phyloP scores from a whole-genome alignment of 495 filamentous ascomycete genomes.

The Xylaria nigripes region DNA sequence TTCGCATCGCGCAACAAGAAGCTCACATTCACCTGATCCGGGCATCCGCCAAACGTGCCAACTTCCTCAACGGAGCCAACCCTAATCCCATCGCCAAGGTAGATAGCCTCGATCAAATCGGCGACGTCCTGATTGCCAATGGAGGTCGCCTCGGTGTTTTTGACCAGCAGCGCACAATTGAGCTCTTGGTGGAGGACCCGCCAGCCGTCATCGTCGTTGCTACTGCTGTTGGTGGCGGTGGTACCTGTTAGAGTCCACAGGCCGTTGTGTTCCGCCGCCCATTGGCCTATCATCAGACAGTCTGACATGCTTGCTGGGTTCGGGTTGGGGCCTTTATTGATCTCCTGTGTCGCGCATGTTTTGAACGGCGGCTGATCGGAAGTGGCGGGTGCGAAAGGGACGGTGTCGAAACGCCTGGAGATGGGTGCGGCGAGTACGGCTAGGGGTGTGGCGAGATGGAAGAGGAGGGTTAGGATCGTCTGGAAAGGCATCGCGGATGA shows the following conservation, averaged over 20 bases:
- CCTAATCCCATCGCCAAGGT: not conserved
- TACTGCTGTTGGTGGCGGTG: too few species aligned
- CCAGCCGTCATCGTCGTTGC: slow-evolving; percentile 8
- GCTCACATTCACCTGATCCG: not conserved
- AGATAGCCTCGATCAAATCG: slow-evolving; percentile 5
- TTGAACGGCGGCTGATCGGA: not conserved
- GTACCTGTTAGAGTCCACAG: slow-evolving; percentile 5
- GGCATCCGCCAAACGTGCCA: not conserved
- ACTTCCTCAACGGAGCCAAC: not conserved
- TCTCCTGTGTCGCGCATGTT: not conserved
- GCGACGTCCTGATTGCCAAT: slow-evolving; percentile 12
- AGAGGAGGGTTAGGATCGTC: not conserved
- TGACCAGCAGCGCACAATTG: slow-evolving; percentile 9
- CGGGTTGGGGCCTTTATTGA: not conserved
- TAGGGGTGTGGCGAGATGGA: slow-evolving; percentile 3
- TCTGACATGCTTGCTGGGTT: slow-evolving; percentile 5
- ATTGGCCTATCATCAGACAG: slow-evolving; percentile 7
- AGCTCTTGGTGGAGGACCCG: not conserved
- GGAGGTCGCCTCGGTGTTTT: slow-evolving; percentile 5
- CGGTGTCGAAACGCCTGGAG: not conserved
- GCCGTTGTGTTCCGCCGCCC: slow-evolving; percentile 5
- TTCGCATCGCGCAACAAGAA: slow-evolving; percentile 9
- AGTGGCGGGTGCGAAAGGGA: slow-evolving; percentile 7
- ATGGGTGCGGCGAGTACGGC: slow-evolving; percentile 6
- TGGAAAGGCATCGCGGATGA: too few species aligned